These are phyloP conservation scores for Kodamaea kakaduensis DNA, from an alignment of 805 yeast species.

Conservation along the genomic window DNA sequence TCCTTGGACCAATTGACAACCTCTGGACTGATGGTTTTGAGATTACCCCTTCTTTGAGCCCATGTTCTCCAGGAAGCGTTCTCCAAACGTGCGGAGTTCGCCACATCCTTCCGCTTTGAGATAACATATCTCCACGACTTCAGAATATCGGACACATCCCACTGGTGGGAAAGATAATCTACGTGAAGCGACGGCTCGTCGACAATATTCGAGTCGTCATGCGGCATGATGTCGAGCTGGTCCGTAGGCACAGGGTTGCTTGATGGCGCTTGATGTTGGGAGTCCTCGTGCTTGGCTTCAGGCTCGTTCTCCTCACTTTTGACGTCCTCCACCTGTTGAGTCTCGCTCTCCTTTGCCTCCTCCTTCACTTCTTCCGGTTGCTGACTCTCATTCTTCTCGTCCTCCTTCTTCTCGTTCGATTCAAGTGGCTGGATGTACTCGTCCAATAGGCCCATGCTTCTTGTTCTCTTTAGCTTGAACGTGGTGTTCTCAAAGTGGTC, in stretches of 20 bases:
- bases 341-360: not conserved
- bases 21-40: conserved; percentile 75
- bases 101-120: conserved; percentile 74
- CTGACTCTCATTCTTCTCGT: not conserved
- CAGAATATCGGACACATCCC: conserved; percentile 93
- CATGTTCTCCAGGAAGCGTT: conserved; percentile 94
- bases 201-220: conserved; percentile 78
- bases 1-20: conserved; percentile 94
- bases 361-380: not conserved
- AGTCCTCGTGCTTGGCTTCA: not conserved
- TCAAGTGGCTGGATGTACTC: conserved; percentile 50
- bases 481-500: conserved; percentile 67
- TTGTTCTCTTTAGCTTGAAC: conserved; percentile 72
- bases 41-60: conserved; percentile 71
- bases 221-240: conserved; percentile 47
- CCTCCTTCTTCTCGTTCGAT: not conserved
- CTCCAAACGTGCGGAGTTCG: conserved; percentile 55
- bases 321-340: too few species aligned
- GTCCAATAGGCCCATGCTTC: conserved; percentile 77
- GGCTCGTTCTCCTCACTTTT: not conserved
- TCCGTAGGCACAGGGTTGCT: not conserved
- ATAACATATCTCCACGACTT: conserved; percentile 95
- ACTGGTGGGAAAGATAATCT: conserved; percentile 89
- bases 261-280: too few species aligned
- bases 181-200: conserved; percentile 87